Base-by-base conservation (phyloP, 2,329 filamentous ascomycete genomes). In the Clarireedia monteithiana region DNA sequence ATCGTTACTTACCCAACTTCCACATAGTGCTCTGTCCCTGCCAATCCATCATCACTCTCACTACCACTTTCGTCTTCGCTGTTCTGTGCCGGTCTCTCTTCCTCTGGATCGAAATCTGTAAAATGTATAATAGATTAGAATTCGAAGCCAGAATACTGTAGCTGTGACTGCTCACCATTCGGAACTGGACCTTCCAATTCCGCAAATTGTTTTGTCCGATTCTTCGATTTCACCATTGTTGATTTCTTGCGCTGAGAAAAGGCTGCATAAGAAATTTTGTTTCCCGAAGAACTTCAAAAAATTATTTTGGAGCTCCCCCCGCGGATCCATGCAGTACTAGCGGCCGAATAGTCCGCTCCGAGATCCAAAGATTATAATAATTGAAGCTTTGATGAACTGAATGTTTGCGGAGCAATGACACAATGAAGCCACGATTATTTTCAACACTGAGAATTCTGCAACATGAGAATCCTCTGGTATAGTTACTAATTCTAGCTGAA, bases 381-480 rank as follows among this genome's bases (percentile, higher is more conserved):
- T 20, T 4, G 30, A 34, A 34, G 30, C 30, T 34, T 34, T 14
- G 30, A 34, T 34, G 30, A 12, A 34, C 30, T 34, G 30, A 34
- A 34, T 14, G 30, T 14, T 9, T 34, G 17, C 42, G 53, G 50
- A 45, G 15, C 56, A 48, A 34, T 48, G 6, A n/a, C 59, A 63
- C 54, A 47, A 71, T 70, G 69, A 71, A 67, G 57, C 62, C 63
- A 46, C 67, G 69, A 65, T 63, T 77, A 38, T 83, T 89, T 63
- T 85, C 84, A 10, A 80, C 75, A 3, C 64, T 77, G 30, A 69
- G 75, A 34, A 62, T 66, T 14, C 70, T 86, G 34, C 76, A 75
- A 54, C 91, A 96, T 84, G 91, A 96, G 63, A 96, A 96, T 63
- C 91, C 91, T 4, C 72, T 96, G 68, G 91, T 95, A 74, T 65